Evolutionary conservation across 495 filamentous ascomycete genomes (phyloP), one percentile per base, ranked within the genome.

Genomic region (Neurospora tetrasperma): DNA sequence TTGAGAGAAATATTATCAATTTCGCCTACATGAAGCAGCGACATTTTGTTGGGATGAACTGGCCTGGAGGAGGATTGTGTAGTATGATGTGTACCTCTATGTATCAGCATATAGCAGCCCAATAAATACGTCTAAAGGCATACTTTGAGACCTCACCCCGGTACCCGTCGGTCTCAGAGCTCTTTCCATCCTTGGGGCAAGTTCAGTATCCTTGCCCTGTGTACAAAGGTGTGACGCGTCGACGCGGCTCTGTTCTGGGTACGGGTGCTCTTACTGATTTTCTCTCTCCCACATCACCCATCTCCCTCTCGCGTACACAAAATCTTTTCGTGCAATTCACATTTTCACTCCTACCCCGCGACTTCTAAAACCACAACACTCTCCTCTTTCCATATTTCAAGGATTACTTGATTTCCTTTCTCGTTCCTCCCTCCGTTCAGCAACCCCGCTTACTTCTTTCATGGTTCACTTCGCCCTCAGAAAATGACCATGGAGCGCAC

Each of bases 71-170:
- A 44, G 42, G 42, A 44, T 44, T 11, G 1, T 20, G 8, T 20
- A 8, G 1, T 39, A 18, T 20, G 0, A 0, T 20, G 0, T 48
- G 44, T 48, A 1, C n/a, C n/a, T n/a, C n/a, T n/a, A n/a, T n/a
- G 0, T 1, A 1, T 20, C n/a, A 46, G 7, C 18, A 46, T 20
- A 46, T 48, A 48, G 9, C 1, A 48, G 44, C 20, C n/a, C 18
- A 48, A 48, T 20, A 18, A 20, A 7, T 20, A 8, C 4, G 12
- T 12, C 27, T 31, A 3, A 8, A 9, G 12, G 14, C 2, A 20
- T 2, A 3, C 44, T 48, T 20, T 9, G 1, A 20, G 3, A 46
- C 44, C 9, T 48, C 44, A 20, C 44, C 9, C 44, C 8, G 42
- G 43, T 0, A 44, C 6, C 18, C 43, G n/a, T n/a, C 44, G n/a